Conservation (phyloP, 2,329 filamentous ascomycete genomes). For the Colletotrichum incanum region DNA sequence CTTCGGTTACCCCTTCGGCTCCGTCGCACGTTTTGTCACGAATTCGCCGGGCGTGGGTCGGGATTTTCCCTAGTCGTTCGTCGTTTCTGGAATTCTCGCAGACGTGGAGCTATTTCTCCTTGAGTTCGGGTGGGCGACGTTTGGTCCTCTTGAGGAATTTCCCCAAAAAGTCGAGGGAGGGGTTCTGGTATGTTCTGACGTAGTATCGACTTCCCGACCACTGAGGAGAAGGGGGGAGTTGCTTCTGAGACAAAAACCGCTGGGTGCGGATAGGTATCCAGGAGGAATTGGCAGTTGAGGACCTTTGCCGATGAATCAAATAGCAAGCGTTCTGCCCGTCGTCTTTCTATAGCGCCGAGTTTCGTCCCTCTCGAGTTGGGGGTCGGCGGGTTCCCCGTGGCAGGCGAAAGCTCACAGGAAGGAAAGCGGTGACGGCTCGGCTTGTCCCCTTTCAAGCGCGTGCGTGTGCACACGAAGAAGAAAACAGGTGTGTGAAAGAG, state of each 20-base stretch:
- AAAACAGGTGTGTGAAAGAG: background rate
- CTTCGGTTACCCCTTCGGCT: conserved; percentile 12
- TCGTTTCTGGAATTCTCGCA: conserved; percentile 9
- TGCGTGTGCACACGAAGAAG: conserved; percentile 19
- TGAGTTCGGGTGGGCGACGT: background rate
- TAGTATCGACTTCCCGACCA: conserved; percentile 28
- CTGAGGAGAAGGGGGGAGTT: conserved; percentile 23
- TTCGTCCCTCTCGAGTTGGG: conserved; percentile 4
- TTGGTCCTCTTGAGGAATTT: conserved; percentile 4
- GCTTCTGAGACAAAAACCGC: conserved; percentile 22
- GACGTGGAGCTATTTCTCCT: conserved; percentile 5
- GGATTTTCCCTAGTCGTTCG: background rate
- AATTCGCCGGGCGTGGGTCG: conserved; percentile 14
- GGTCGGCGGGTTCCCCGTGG: background rate
- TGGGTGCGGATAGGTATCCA: conserved; percentile 3
- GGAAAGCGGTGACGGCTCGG: conserved; percentile 26
- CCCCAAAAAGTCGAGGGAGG: conserved; percentile 29
- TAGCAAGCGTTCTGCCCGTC: background rate
- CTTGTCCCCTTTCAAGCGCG: conserved; percentile 7
- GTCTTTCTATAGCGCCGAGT: conserved; percentile 11
- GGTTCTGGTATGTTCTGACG: conserved; percentile 35
- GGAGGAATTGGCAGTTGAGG: conserved; percentile 6
- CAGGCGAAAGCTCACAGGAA: conserved; percentile 6
- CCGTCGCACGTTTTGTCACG: conserved; percentile 31
- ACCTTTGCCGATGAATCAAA: background rate